phyloP scores from a whole-genome alignment of 2,329 filamentous ascomycete genomes.

The Colletotrichum siamense region DNA sequence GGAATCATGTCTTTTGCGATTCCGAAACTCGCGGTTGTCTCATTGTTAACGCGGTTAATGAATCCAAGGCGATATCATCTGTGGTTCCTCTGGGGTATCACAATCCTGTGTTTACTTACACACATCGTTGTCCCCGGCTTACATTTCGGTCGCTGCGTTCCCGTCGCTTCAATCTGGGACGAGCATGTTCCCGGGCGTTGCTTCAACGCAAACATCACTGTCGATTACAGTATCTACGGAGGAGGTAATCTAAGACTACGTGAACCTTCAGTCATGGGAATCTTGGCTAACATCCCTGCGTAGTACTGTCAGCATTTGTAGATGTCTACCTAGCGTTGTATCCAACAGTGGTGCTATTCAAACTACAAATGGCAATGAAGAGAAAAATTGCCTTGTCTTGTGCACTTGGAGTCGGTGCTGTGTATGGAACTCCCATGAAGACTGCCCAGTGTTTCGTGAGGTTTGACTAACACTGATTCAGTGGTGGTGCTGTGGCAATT shows the following conservation, averaged over 20 bases:
- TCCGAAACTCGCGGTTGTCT: constrained; percentile 46
- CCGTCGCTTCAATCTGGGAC: constrained; percentile 43
- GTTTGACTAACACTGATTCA: neutral
- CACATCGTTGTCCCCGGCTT: constrained; percentile 38
- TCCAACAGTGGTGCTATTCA: constrained; percentile 39
- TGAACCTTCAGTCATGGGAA: neutral
- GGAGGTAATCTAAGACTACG: neutral
- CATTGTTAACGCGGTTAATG: constrained; percentile 41
- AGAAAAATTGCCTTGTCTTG: constrained; percentile 45
- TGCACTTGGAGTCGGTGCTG: constrained; percentile 43
- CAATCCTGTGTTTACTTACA: constrained; percentile 32
- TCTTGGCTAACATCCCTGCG: neutral
- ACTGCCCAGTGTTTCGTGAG: no score
- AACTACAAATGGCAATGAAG: constrained; percentile 40
- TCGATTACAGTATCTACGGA: constrained; percentile 32
- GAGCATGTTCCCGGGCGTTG: constrained; percentile 37
- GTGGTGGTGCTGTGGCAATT: constrained; percentile 29
- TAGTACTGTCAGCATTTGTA: constrained; percentile 37
- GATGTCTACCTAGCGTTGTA: constrained; percentile 49
- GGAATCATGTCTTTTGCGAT: constrained; percentile 43
- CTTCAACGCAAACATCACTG: constrained; percentile 37
- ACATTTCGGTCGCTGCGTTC: constrained; percentile 47
- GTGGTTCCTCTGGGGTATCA: constrained; percentile 42
- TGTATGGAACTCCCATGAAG: constrained; percentile 26
- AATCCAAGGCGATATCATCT: constrained; percentile 38